Evolutionary conservation across 148 eudicot genomes (phyloP), one percentile per base, ranked within the genome.

Genomic region (Diospyros kaki): DNA sequence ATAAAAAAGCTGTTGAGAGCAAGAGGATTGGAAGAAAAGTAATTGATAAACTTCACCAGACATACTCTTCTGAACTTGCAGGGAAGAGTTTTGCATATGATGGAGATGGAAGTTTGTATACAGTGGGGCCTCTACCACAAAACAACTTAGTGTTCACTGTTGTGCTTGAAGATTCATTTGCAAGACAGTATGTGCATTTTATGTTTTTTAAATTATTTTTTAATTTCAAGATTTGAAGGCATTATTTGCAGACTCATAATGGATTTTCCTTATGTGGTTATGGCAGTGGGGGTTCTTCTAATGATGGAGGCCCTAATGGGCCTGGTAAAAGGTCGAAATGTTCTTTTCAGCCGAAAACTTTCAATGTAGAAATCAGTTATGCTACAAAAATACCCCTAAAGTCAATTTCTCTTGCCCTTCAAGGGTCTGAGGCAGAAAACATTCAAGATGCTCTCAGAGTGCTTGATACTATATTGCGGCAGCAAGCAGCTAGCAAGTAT

Each of bases 61-160:
- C 86, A 5, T 80, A 89, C 75, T 52, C 85, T 45, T 69, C 89
- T 58, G 87, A 90, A 65, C 81, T 92, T 58, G 81, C 73, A 71
- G 89, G 86, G 9, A 93, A 81, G 75, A 41, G 42, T 17, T 82
- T 84, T 64, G 89, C 84, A 15, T 95, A 92, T 75, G 99, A 93
- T 73, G 97, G 97, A 66, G 90, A 88, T 66, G 83, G 86, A 68
- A 85, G 76, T 75, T 61, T 95, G 79, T 95, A 84, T 72, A 90
- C 96, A 13, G 76, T 92, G 74, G 91, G 90, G 46, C 87, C 96
- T 78, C 79, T 95, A 8, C 88, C 88, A 4, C 80, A 78, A 28
- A 83, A 83, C 68, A 84, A 78, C 55, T 78, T 71, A 15, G 88
- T 88, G 79, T 89, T 88, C 56, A 78, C 83, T 13, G 80, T 95